These are phyloP conservation scores for Mitragyna speciosa DNA, from an alignment of 257 asterid genomes.

Conservation along the genomic window DNA sequence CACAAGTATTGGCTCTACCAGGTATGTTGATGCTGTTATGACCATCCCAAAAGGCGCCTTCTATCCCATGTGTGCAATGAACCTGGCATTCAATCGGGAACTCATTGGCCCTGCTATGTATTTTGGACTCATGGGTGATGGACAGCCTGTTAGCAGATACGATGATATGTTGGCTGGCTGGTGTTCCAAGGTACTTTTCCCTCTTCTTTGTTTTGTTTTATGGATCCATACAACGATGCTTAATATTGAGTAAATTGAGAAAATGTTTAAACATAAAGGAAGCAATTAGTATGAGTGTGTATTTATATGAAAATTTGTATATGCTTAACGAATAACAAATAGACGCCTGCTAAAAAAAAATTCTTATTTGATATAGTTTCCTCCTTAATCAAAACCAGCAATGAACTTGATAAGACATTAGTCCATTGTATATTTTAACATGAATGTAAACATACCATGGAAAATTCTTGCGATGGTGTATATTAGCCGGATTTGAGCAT, in stretches of 20 bases:
- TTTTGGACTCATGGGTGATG: slow-evolving; percentile 46
- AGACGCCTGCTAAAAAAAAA: too few species aligned
- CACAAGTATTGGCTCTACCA: slow-evolving; percentile 18
- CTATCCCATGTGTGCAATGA: slow-evolving; percentile 51
- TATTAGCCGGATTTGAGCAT: too few species aligned
- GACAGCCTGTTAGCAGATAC: slow-evolving; percentile 44
- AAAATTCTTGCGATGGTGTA: too few species aligned
- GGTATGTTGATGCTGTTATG: slow-evolving; percentile 48
- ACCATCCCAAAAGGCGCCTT: slow-evolving; percentile 43
- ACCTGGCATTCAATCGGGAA: slow-evolving; percentile 42
- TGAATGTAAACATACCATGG: too few species aligned
- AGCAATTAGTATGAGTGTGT: too few species aligned
- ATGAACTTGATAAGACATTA: background rate
- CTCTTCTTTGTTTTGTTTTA: background rate
- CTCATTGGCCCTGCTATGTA: slow-evolving; percentile 44
- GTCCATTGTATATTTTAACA: too few species aligned
- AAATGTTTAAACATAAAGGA: too few species aligned
- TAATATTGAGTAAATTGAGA: too few species aligned
- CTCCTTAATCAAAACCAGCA: too few species aligned
- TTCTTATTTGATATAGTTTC: background rate
- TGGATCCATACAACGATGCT: too few species aligned
- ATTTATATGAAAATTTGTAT: too few species aligned
- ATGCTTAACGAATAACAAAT: too few species aligned
- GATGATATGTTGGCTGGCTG: slow-evolving; percentile 57
- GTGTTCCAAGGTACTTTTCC: slow-evolving; percentile 34